phyloP scores from a whole-genome alignment of 1,139 yeast species.

The Sugiyamaella novakii region DNA sequence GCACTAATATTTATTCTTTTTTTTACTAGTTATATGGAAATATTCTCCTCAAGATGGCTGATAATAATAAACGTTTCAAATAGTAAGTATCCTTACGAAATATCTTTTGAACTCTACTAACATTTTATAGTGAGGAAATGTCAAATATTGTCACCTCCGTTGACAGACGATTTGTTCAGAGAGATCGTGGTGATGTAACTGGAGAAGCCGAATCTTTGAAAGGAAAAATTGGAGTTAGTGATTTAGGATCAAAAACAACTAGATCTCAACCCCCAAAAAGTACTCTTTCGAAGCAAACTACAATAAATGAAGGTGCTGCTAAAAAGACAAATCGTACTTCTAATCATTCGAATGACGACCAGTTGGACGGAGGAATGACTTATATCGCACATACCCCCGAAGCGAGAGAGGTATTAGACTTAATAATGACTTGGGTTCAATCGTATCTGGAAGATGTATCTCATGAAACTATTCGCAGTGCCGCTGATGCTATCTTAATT shows the following conservation, averaged over 20 bases:
- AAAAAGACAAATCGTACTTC: slow-evolving; percentile 16
- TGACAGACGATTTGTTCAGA: slow-evolving; percentile 53
- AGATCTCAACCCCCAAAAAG: slow-evolving; percentile 32
- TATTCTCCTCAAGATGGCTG: slow-evolving; percentile 14
- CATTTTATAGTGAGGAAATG: slow-evolving; percentile 45
- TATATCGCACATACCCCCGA: slow-evolving; percentile 56
- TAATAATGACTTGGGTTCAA: slow-evolving; percentile 54
- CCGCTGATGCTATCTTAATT: slow-evolving; percentile 67
- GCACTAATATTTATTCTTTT: slow-evolving; percentile 13
- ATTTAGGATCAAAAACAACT: slow-evolving; percentile 64
- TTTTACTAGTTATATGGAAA: too few species aligned
- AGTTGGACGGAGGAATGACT: slow-evolving; percentile 43
- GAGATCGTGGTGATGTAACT: slow-evolving; percentile 52
- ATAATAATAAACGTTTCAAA: slow-evolving; percentile 32
- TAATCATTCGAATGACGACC: slow-evolving; percentile 5
- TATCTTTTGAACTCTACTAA: background rate
- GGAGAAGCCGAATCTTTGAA: slow-evolving; percentile 71
- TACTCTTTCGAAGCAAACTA: slow-evolving; percentile 28
- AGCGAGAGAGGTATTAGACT: slow-evolving; percentile 50
- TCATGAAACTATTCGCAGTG: slow-evolving; percentile 55
- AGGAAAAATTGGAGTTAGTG: slow-evolving; percentile 63
- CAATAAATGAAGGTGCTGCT: slow-evolving; percentile 6
- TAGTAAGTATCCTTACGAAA: slow-evolving; percentile 37
- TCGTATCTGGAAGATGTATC: slow-evolving; percentile 58
- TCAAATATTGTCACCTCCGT: slow-evolving; percentile 71